Percentiles rank a stretch among this genome's conserved stretches.
Conservation (phyloP, 352 stramenopile genomes). For the Phytophthora colocasiae region DNA sequence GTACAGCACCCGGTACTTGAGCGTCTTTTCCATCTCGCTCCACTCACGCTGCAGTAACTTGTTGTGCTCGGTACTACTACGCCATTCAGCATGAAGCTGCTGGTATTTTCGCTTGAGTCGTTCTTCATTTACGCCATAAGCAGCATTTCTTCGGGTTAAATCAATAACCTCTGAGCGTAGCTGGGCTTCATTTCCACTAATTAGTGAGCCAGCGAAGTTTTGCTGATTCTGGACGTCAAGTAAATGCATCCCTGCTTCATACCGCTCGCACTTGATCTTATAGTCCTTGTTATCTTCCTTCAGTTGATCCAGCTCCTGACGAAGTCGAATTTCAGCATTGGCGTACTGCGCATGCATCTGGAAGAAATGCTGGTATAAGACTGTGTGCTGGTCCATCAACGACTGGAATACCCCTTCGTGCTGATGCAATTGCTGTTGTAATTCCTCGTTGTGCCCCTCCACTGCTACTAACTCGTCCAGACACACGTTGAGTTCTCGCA, state of each 20-base stretch:
- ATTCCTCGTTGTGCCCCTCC: constrained; percentile 57
- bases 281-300: constrained; percentile 50
- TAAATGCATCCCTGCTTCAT: constrained; percentile 60
- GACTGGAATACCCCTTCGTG: constrained; percentile 66
- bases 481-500: constrained; percentile 74
- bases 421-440: constrained; percentile 50
- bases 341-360: constrained; percentile 60
- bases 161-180: constrained; percentile 65
- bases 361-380: constrained; percentile 81
- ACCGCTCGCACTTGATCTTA: constrained; percentile 57
- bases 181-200: constrained; percentile 45
- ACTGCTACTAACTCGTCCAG: constrained; percentile 65
- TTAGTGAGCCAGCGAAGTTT: constrained; percentile 4
- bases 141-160: constrained; percentile 74
- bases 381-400: constrained; percentile 73
- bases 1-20: constrained; percentile 91
- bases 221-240: constrained; percentile 44
- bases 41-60: constrained; percentile 71
- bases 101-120: constrained; percentile 71
- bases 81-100: constrained; percentile 60
- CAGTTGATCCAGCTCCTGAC: constrained; percentile 49
- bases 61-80: constrained; percentile 37
- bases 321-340: constrained; percentile 45
- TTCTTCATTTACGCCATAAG: constrained; percentile 87
- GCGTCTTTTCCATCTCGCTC: constrained; percentile 87